Base-by-base conservation (phyloP, 202 grass and related monocot species). In the Carex arenaria region DNA sequence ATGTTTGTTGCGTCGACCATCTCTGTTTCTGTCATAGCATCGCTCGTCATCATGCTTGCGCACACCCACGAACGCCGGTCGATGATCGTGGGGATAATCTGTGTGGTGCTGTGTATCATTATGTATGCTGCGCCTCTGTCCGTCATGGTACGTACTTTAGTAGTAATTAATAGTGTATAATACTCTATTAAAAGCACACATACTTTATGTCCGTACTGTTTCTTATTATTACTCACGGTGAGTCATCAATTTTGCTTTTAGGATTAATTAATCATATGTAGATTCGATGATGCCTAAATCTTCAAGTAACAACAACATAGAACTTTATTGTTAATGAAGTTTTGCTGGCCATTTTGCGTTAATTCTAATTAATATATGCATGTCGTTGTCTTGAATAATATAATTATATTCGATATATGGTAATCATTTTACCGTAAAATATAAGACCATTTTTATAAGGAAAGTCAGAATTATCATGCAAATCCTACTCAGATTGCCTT, bases 81-180 rank as follows among this genome's bases (percentile, higher is more conserved):
- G 34, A 90, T 98, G 87, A 56, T 98, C 59, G 92, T 90, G 66
- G 95, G 95, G 59, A 84, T 92, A 78, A 88, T 95, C 38, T 93
- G 95, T 87, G 95, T 98, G 70, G 71, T 94, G 80, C 88, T 94
- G 54, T 88, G 90, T 15, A 91, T 89, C 79, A 85, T 86, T 69
- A 94, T 95, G 92, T 93, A 93, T 69, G 92, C 92, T 19, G 84
- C 95, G 3, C 95, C 95, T 51, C 86, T 98, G 38, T 89, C 90
- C 61, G 92, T 91, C 86, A 98, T 98, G 92, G 95, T 95, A 94
- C 22, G 91, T 80, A 31, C 9, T 1, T 5, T 1, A 0, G 26
- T 26, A 5, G 12, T 40, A 60, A 5, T 26, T 14, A 32, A 26
- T 81, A 80, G 19, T 47, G 15, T 81, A 12, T 14, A 32, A 45